Percentiles rank a stretch among this genome's conserved stretches.
These are phyloP conservation scores for Colletotrichum camelliae DNA, from an alignment of 2,329 filamentous ascomycete genomes.

Conservation along the genomic window DNA sequence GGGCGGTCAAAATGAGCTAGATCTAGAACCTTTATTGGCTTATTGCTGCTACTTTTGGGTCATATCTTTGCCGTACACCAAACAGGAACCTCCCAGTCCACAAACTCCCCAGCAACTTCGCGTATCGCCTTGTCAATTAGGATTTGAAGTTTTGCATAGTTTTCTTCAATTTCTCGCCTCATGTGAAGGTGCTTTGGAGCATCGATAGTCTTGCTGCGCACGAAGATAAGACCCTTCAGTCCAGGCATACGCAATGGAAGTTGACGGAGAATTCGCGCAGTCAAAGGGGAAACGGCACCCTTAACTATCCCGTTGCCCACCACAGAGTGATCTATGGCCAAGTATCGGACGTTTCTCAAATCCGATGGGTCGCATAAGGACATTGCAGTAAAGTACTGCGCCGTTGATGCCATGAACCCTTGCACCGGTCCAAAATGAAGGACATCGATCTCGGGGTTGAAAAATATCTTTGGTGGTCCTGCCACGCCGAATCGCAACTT, in stretches of 20 bases:
- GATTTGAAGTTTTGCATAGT: neutral
- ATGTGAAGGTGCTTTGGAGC: no score
- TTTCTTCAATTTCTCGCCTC: neutral
- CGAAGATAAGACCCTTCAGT: neutral
- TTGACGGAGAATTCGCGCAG: neutral
- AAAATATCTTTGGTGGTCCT: neutral
- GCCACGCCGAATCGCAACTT: neutral
- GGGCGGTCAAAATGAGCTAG: no score
- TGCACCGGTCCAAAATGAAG: neutral
- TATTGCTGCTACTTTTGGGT: no score
- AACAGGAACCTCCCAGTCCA: neutral
- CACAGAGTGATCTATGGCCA: neutral
- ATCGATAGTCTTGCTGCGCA: neutral
- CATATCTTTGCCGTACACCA: neutral
- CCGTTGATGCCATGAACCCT: neutral
- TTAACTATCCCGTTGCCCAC: neutral
- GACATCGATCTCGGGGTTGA: neutral
- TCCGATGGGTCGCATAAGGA: neutral
- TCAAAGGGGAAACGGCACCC: neutral
- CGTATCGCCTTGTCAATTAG: neutral
- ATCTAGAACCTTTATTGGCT: no score
- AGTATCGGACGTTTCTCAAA: neutral
- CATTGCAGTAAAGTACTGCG: neutral
- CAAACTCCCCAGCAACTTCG: neutral
- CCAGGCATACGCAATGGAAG: neutral